phyloP scores from a whole-genome alignment of 2,329 filamentous ascomycete genomes.

The Saccharata proteae region DNA sequence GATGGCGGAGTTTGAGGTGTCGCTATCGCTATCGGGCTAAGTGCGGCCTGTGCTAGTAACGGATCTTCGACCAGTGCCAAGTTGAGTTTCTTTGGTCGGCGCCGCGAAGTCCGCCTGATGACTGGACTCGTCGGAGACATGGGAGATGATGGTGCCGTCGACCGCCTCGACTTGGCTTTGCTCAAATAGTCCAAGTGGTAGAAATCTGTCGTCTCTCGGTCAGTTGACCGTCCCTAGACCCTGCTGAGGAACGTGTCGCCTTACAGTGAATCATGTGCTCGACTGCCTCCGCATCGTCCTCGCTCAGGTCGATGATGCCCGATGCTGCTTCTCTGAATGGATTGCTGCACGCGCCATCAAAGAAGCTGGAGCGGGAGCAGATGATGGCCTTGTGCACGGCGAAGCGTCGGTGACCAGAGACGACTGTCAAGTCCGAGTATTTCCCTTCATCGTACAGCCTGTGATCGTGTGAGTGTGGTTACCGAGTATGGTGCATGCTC shows the following conservation, averaged over 20 bases:
- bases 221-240: neutral
- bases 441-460: slow-evolving; percentile 26
- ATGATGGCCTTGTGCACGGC: slow-evolving; percentile 36
- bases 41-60: slow-evolving; percentile 17
- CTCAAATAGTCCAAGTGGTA: slow-evolving; percentile 29
- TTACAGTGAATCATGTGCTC: slow-evolving; percentile 30
- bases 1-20: slow-evolving; percentile 7
- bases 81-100: slow-evolving; percentile 17
- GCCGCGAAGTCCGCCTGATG: slow-evolving; percentile 9
- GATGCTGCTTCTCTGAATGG: slow-evolving; percentile 25
- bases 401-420: slow-evolving; percentile 33
- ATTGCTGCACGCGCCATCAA: slow-evolving; percentile 28
- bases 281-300: slow-evolving; percentile 28
- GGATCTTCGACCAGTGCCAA: slow-evolving; percentile 25
- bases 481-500: neutral
- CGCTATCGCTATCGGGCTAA: slow-evolving; percentile 6
- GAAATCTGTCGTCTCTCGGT: slow-evolving; percentile 19
- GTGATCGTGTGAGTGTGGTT: slow-evolving; percentile 17
- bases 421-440: slow-evolving; percentile 38
- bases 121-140: too few relatives aligned
- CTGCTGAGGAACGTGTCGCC: slow-evolving; percentile 7
- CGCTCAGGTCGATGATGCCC: slow-evolving; percentile 26
- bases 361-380: slow-evolving; percentile 37
- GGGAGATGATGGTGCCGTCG: slow-evolving; percentile 18
- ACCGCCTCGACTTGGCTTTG: slow-evolving; percentile 19